Evolutionary conservation across 192 early-diverging fungal species (phyloP), one percentile per base, ranked within the genome.

Genomic region (Backusella psychrophila): DNA sequence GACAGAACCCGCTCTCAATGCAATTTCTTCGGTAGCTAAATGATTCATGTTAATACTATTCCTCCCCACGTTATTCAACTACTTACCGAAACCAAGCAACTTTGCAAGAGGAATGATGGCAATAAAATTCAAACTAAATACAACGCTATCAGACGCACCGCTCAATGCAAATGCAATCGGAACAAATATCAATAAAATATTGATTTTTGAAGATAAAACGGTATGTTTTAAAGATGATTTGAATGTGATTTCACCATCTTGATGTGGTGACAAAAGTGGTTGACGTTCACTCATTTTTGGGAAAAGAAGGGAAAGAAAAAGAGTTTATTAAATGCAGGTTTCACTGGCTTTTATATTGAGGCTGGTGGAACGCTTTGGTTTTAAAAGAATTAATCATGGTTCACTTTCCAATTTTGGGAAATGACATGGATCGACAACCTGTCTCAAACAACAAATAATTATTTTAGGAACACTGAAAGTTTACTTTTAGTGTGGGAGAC

Each of bases 31-130:
- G 29, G 95, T 96, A 14, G 91, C 89, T 67, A 90, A 17, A 17
- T 44, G 0, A 33, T 33, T 44, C 4, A 17, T 4, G 42, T 44
- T 19, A 44, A 44, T 44, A 17, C 15, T 44, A 17, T 44, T 44
- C 15, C 15, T 17, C 12, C 15, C 12, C 15, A 11, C 9, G 1
- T 19, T 44, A 44, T 17, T 17, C 14, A 17, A 17, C 0, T 38
- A 42, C 41, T 77, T 74, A 83, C 82, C 75, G 11, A 80, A 75
- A 36, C 82, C 82, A 7, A 83, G 69, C 1, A 83, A 80, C 76
- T 97, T 96, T 31, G 97, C 96, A 49, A 99, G 83, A 31, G 96
- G 95, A 29, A 99, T 82, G 56, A 98, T 95, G 6, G 94, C 96
- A 31, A 95, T 88, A 59, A 98, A 96, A 88, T 98, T 99, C 53